Conservation (phyloP, 495 filamentous ascomycete genomes). For the Penicillium atrosanguineum region DNA sequence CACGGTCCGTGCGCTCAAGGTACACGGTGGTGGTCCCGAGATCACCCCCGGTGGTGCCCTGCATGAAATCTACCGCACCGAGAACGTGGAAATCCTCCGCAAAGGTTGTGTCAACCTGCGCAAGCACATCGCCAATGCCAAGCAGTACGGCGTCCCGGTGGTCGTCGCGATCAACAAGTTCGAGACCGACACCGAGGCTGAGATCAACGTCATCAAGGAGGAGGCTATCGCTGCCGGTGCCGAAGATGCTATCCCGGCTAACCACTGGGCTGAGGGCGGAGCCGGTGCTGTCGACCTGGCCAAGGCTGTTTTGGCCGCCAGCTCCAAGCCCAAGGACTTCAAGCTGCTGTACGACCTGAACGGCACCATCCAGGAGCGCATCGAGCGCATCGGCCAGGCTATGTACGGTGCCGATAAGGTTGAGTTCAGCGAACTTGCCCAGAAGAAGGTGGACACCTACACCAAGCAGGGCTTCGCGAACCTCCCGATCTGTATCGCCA, state of each 20-base stretch:
- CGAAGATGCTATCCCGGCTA: constrained; percentile 87
- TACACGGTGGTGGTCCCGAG: constrained; percentile 91
- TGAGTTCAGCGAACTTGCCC: constrained; percentile 89
- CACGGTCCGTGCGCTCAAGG: constrained; percentile 92
- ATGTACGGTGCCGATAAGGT: constrained; percentile 94
- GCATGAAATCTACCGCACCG: constrained; percentile 80
- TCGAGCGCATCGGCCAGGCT: constrained; percentile 82
- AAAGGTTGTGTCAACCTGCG: constrained; percentile 89
- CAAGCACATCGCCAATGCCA: constrained; percentile 91
- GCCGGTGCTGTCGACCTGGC: constrained; percentile 88
- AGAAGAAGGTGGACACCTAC: constrained; percentile 95
- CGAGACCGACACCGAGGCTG: constrained; percentile 87
- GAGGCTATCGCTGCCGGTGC: constrained; percentile 91
- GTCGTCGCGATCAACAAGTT: constrained; percentile 98
- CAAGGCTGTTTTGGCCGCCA: constrained; percentile 77
- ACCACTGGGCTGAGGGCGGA: constrained; percentile 97
- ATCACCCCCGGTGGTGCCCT: constrained; percentile 83
- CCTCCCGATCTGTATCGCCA: constrained; percentile 93
- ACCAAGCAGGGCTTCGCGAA: constrained; percentile 87
- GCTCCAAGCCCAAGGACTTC: constrained; percentile 84
- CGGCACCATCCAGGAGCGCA: constrained; percentile 80
- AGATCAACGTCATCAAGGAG: constrained; percentile 83
- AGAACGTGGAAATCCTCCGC: constrained; percentile 88
- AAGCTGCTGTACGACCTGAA: constrained; percentile 82
- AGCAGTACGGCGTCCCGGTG: constrained; percentile 86